A percentile compares a stretch with the other conserved stretches of the same genome.
Evolutionary conservation across 177 flowering plant species (phyloP).

Genomic region (Telopea speciosissima): DNA sequence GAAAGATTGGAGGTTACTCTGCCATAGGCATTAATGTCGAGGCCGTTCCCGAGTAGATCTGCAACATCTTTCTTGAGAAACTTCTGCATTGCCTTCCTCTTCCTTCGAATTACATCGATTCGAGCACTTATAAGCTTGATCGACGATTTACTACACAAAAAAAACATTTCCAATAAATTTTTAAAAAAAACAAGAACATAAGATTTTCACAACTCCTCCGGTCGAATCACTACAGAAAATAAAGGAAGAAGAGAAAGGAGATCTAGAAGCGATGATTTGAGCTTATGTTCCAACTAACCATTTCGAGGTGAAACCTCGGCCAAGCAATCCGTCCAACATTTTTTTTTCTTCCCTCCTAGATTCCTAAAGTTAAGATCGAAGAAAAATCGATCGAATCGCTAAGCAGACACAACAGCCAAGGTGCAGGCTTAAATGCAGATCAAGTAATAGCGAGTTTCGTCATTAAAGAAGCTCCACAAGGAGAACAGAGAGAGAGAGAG

Average conservation of each 20-base stretch:
- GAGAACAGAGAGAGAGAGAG: background rate
- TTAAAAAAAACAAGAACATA: conserved; percentile 6
- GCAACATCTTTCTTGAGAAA: conserved; percentile 65
- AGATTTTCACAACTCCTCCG: background rate
- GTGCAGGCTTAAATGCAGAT: background rate
- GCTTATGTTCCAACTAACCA: conserved; percentile 31
- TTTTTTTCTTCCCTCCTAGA: too few relatives aligned
- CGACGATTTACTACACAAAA: conserved; percentile 44
- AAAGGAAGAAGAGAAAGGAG: conserved; percentile 4
- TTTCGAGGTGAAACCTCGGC: conserved; percentile 56
- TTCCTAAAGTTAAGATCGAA: too few relatives aligned
- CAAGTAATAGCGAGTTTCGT: background rate
- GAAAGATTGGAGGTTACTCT: conserved; percentile 31
- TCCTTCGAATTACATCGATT: conserved; percentile 55
- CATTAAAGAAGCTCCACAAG: background rate
- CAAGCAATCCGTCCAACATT: conserved; percentile 76
- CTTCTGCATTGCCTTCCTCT: conserved; percentile 59
- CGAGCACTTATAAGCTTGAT: conserved; percentile 47
- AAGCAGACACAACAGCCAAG: background rate
- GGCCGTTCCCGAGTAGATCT: conserved; percentile 65
- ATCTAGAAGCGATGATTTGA: conserved; percentile 3
- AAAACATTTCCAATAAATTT: background rate
- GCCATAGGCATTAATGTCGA: conserved; percentile 60
- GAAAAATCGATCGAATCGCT: background rate
- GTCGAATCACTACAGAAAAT: background rate